These are phyloP conservation scores for Symbiodinium pilosum DNA, from an alignment of 73 alveolate genomes.

Conservation along the genomic window DNA sequence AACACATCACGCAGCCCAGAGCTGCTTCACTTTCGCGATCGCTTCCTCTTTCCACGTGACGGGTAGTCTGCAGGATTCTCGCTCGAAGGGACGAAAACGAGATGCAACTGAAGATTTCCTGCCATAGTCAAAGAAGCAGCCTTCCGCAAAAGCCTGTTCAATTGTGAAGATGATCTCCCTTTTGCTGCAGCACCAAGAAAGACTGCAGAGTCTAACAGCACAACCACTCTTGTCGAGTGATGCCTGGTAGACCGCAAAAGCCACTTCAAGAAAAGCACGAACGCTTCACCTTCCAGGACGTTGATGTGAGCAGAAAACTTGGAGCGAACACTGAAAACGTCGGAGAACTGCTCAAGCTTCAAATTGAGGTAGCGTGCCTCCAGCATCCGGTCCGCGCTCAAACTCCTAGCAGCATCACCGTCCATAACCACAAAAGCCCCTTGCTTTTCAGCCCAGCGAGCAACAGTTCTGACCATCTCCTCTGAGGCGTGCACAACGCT, in stretches of 20 bases:
- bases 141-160: constrained; percentile 19
- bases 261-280: constrained; percentile 24
- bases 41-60: constrained; percentile 1
- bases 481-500: neutral
- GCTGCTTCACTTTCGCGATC: neutral
- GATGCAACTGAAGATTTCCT: constrained; percentile 22
- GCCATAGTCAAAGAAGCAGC: constrained; percentile 12
- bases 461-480: neutral
- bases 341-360: neutral
- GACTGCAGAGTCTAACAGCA: constrained; percentile 13
- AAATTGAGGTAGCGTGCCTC: neutral
- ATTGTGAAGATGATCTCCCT: constrained; percentile 41
- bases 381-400: neutral
- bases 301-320: constrained; percentile 33
- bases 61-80: constrained; percentile 37
- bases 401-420: neutral
- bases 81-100: constrained; percentile 9
- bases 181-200: constrained; percentile 38
- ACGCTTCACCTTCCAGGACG: constrained; percentile 35
- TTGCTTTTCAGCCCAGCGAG: constrained; percentile 61
- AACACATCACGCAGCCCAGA: too few relatives aligned
- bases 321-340: neutral
- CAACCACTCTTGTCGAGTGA: neutral
- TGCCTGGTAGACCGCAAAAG: constrained; percentile 6
- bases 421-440: constrained; percentile 30